These are phyloP conservation scores for Sporothrix globosa DNA, from an alignment of 2,329 filamentous ascomycete genomes.

Conservation along the genomic window DNA sequence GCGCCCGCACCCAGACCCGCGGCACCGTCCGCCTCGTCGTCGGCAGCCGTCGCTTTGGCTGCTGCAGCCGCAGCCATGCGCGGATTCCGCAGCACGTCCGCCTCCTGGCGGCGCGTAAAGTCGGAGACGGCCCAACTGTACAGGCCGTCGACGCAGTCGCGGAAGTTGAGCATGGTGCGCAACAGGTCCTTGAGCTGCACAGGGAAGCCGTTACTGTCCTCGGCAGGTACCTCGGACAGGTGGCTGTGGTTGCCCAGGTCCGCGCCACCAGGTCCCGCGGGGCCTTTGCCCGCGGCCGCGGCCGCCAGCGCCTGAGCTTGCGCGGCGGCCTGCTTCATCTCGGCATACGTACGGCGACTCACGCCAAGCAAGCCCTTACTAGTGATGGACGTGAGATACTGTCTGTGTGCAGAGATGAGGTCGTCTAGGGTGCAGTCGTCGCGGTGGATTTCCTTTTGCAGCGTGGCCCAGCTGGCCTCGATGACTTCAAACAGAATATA, in stretches of 20 bases:
- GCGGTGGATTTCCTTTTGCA: slow-evolving; percentile 79
- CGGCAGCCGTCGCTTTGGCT: slow-evolving; percentile 27
- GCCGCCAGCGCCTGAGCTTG: slow-evolving; percentile 46
- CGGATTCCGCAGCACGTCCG: slow-evolving; percentile 64
- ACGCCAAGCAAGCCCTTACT: slow-evolving; percentile 92
- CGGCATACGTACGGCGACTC: slow-evolving; percentile 51
- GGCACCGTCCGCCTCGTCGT: slow-evolving; percentile 53
- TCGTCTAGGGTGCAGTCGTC: slow-evolving; percentile 90
- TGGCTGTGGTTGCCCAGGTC: slow-evolving; percentile 42
- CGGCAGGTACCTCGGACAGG: slow-evolving; percentile 52
- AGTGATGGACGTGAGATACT: slow-evolving; percentile 91
- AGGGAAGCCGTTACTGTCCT: slow-evolving; percentile 78
- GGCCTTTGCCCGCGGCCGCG: slow-evolving; percentile 57
- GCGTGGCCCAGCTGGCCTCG: slow-evolving; percentile 89
- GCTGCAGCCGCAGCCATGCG: slow-evolving; percentile 33
- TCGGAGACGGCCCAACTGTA: slow-evolving; percentile 95
- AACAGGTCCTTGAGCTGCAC: slow-evolving; percentile 89
- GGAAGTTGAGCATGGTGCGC: slow-evolving; percentile 90
- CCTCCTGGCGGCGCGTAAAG: slow-evolving; percentile 88
- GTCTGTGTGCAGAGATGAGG: slow-evolving; percentile 86
- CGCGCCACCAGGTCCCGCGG: neutral
- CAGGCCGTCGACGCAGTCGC: slow-evolving; percentile 88
- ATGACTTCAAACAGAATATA: slow-evolving; percentile 99
- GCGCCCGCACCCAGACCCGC: slow-evolving; percentile 61
- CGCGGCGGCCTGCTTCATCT: slow-evolving; percentile 42